Percentiles rank a stretch among this genome's conserved stretches.
phyloP scores from a whole-genome alignment of 2,329 filamentous ascomycete genomes.

The Dothiorella sarmentorum region DNA sequence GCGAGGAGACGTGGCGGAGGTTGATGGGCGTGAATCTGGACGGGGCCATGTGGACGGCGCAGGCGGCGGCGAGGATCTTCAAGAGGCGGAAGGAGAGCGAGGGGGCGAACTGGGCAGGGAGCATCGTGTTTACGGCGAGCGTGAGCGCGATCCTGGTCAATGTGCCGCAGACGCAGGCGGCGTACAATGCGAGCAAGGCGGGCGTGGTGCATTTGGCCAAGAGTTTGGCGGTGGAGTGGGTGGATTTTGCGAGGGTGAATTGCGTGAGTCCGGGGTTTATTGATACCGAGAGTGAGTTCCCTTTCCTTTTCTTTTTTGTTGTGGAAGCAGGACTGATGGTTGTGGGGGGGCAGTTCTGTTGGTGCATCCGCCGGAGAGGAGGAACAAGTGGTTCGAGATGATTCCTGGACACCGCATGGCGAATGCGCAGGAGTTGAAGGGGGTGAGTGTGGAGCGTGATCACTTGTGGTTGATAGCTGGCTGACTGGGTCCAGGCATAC shows the following conservation, averaged over 20 bases:
- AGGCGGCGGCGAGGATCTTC: conserved; percentile 39
- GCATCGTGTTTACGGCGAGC: conserved; percentile 39
- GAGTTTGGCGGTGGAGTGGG: conserved; percentile 26
- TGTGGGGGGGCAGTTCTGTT: background rate
- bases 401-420: conserved; percentile 4
- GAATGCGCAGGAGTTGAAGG: conserved; percentile 13
- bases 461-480: background rate
- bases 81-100: conserved; percentile 28
- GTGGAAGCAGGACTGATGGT: background rate
- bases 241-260: conserved; percentile 22
- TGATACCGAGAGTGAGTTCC: conserved; percentile 18
- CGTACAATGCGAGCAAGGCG: conserved; percentile 25
- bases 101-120: conserved; percentile 18
- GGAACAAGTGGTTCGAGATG: conserved; percentile 16
- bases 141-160: conserved; percentile 41
- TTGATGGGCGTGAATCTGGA: conserved; percentile 23
- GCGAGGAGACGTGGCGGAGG: background rate
- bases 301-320: background rate
- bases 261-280: conserved; percentile 16
- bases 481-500: background rate
- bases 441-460: background rate
- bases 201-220: conserved; percentile 24
- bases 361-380: conserved; percentile 8
- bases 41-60: conserved; percentile 39
- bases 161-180: conserved; percentile 38